phyloP scores from a whole-genome alignment of 1,284 basidiomycete species.

The Peniophora sp. region DNA sequence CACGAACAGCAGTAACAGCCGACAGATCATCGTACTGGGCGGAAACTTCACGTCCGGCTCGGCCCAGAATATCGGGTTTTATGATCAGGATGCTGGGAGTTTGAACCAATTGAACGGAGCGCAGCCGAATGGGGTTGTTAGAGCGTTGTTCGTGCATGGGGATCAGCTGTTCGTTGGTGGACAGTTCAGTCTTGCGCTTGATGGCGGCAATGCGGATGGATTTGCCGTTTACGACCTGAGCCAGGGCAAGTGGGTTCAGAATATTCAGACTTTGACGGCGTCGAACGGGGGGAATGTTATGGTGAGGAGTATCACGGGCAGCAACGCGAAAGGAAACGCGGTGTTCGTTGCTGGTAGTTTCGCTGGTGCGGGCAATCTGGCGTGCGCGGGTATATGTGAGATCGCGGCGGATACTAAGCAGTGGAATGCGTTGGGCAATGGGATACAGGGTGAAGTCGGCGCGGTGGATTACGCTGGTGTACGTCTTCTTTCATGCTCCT shows the following conservation, averaged over 20 bases:
- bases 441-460: conserved; percentile 77
- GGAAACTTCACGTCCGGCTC: conserved; percentile 72
- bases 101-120: conserved; percentile 54
- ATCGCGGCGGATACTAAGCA: conserved; percentile 62
- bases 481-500: conserved; percentile 22
- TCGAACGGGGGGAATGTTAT: conserved; percentile 48
- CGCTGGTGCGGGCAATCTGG: conserved; percentile 54
- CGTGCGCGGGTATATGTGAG: conserved; percentile 77
- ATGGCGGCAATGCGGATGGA: conserved; percentile 45
- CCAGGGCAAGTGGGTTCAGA: conserved; percentile 49
- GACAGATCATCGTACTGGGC: conserved; percentile 73
- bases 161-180: conserved; percentile 76
- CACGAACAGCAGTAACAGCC: conserved; percentile 68
- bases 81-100: conserved; percentile 46
- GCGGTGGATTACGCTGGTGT: conserved; percentile 79
- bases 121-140: conserved; percentile 66
- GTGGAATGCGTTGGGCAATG: conserved; percentile 80
- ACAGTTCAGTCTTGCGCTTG: conserved; percentile 49
- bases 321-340: conserved; percentile 51
- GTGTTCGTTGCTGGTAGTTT: conserved; percentile 87
- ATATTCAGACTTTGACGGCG: conserved; percentile 52
- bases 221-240: conserved; percentile 75
- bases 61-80: conserved; percentile 58
- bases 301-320: conserved; percentile 69
- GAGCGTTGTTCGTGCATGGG: conserved; percentile 57